Evolutionary conservation across 495 filamentous ascomycete genomes (phyloP).

Genomic region (Penicillium canescens): DNA sequence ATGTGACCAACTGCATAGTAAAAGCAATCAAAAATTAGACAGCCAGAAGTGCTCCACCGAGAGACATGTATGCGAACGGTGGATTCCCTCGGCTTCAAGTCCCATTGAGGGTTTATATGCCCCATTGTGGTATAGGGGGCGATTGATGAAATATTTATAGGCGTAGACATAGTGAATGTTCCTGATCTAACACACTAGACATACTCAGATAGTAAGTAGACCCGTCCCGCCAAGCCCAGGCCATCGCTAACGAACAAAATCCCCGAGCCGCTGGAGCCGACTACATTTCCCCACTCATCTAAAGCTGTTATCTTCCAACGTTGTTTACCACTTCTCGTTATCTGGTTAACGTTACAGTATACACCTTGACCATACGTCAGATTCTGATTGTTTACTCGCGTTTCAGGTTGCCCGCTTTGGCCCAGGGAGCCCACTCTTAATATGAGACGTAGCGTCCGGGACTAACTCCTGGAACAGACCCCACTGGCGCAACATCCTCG

Average conservation of each 20-base stretch:
- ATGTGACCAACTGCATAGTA: not conserved
- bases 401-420: not conserved
- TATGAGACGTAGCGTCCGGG: slow-evolving; percentile 27
- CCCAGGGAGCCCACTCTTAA: slow-evolving; percentile 8
- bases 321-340: too few species aligned
- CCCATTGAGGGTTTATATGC: too few species aligned
- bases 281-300: not conserved
- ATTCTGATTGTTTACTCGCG: not conserved
- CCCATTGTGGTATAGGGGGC: too few species aligned
- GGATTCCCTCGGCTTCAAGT: too few species aligned
- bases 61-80: too few species aligned
- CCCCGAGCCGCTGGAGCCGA: not conserved
- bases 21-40: too few species aligned
- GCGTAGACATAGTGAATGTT: too few species aligned
- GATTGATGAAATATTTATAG: too few species aligned
- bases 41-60: too few species aligned
- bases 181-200: too few species aligned
- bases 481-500: slow-evolving; percentile 7
- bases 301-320: too few species aligned
- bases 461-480: slow-evolving; percentile 14
- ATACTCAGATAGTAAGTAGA: too few species aligned
- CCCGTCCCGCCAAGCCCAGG: not conserved
- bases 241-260: not conserved
- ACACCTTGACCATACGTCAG: not conserved
- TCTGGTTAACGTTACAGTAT: not conserved